Base-by-base conservation (phyloP, 257 asterid genomes). In the Fraxinus anomala region DNA sequence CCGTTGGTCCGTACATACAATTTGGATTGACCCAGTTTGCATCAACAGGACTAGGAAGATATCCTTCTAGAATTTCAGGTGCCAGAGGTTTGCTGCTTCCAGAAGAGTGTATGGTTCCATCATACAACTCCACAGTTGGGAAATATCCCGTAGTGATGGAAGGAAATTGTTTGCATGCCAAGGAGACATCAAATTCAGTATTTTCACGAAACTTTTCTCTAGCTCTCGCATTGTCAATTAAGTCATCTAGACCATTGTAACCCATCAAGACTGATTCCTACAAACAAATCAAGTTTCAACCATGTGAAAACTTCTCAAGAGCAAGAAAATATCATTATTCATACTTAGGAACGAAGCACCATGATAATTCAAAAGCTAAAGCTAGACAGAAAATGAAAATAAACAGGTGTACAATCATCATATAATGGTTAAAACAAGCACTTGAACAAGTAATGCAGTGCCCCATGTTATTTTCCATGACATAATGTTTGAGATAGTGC, bases 231-330 rank as follows among this genome's bases (percentile, higher is more conserved):
- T 86, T 80, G 40, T 83, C 89, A 80, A 89, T 73, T 40, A 89
- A 81, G 83, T 82, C 94, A 86, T 86, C 94, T 76, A 89, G 82
- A 77, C 89, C 92, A 82, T 68, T 85, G 82, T 87, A 88, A 80
- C 95, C 92, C 84, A 89, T 82, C 78, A 86, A 82, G 81, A 80
- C 86, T 42, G 96, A 86, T 83, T 88, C 97, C 99, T 95, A 76
- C 76, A 82, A 70, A 80, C 31, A 83, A 85, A 83, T 68, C 73
- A 83, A 77, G 86, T 78, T 24, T 70, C 70, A 4, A 68, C 79
- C 75, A 84, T 23, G 66, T 74, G 24, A 79, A 42, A 36, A 59
- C 68, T 47, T 67, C 68, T 54, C 65, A 54, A 2, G 2, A 21
- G 67, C 28, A 31, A 63, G 69, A 63, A 61, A 63, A 9, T 63